A percentile compares a stretch with the other conserved stretches of the same genome.
phyloP scores from a whole-genome alignment of 805 yeast genomes.

The Candida broadrunensis region DNA sequence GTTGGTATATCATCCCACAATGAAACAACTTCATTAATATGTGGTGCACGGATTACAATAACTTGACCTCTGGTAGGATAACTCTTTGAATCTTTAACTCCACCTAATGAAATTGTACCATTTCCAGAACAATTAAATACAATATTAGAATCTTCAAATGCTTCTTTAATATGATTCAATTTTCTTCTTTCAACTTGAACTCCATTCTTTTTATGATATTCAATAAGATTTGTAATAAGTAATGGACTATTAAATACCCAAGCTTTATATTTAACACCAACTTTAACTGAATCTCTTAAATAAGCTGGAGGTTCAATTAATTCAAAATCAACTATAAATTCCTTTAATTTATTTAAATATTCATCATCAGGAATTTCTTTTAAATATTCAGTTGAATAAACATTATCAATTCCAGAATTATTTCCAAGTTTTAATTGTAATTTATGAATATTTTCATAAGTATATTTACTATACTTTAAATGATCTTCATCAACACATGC shows the following conservation, averaged over 20 bases:
- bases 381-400: slow-evolving; percentile 60
- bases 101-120: slow-evolving; percentile 62
- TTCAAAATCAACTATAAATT: slow-evolving; percentile 48
- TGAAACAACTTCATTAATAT: slow-evolving; percentile 54
- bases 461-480: slow-evolving; percentile 50
- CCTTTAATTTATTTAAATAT: slow-evolving; percentile 46
- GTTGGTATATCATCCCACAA: slow-evolving; percentile 63
- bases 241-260: slow-evolving; percentile 75
- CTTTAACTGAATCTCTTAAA: slow-evolving; percentile 47
- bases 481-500: slow-evolving; percentile 45
- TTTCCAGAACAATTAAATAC: slow-evolving; percentile 80
- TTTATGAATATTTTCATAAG: slow-evolving; percentile 47
- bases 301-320: slow-evolving; percentile 35
- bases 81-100: slow-evolving; percentile 58
- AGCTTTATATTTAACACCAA: slow-evolving; percentile 55
- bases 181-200: slow-evolving; percentile 47
- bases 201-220: slow-evolving; percentile 44
- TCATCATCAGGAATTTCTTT: slow-evolving; percentile 43
- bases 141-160: slow-evolving; percentile 39
- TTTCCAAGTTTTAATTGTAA: slow-evolving; percentile 51
- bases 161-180: slow-evolving; percentile 55
- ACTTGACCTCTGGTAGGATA: slow-evolving; percentile 84
- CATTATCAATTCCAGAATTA: slow-evolving; percentile 49
- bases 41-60: slow-evolving; percentile 68
- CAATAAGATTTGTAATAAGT: slow-evolving; percentile 48